Evolutionary conservation across 371 early-diverging fungal genomes (phyloP).

Genomic region (Gilbertella persicaria): DNA sequence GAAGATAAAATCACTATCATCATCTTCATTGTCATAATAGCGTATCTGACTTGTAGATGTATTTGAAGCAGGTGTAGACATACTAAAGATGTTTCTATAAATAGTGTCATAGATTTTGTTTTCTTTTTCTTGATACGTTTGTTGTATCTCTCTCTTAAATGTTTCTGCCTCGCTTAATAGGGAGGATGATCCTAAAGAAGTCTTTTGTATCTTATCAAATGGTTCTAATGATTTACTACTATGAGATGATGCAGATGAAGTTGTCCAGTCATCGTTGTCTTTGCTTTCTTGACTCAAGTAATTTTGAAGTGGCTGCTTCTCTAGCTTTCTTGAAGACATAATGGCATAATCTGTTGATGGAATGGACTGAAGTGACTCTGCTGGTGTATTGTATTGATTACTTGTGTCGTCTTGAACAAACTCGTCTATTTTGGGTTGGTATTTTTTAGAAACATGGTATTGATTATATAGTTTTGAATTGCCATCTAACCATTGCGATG

Average conservation of each 20-base stretch:
- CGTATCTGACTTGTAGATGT: constrained; percentile 1
- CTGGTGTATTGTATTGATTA: constrained; percentile 7
- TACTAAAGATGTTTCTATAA: constrained; percentile 1
- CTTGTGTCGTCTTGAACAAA: neutral
- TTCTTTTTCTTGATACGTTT: constrained; percentile 1
- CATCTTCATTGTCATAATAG: constrained; percentile 12
- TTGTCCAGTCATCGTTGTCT: neutral
- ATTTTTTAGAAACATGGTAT: neutral
- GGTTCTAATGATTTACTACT: neutral
- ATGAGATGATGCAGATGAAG: neutral
- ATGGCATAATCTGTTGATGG: neutral
- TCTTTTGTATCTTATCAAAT: neutral
- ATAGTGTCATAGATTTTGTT: neutral
- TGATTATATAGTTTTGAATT: constrained; percentile 2
- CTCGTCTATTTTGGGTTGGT: neutral
- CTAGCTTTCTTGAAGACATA: constrained; percentile 1
- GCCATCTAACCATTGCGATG: constrained; percentile 7
- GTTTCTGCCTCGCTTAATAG: constrained; percentile 8
- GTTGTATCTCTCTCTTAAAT: constrained; percentile 9
- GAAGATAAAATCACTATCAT: neutral
- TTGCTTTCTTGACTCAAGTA: neutral
- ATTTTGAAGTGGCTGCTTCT: constrained; percentile 6
- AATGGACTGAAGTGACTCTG: constrained; percentile 1
- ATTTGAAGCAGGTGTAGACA: constrained; percentile 4
- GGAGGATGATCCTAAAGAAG: neutral